A percentile compares a stretch with the other conserved stretches of the same genome.
These are phyloP conservation scores for Lactarius trivialis DNA, from an alignment of 768 basidiomycete species.

Conservation along the genomic window DNA sequence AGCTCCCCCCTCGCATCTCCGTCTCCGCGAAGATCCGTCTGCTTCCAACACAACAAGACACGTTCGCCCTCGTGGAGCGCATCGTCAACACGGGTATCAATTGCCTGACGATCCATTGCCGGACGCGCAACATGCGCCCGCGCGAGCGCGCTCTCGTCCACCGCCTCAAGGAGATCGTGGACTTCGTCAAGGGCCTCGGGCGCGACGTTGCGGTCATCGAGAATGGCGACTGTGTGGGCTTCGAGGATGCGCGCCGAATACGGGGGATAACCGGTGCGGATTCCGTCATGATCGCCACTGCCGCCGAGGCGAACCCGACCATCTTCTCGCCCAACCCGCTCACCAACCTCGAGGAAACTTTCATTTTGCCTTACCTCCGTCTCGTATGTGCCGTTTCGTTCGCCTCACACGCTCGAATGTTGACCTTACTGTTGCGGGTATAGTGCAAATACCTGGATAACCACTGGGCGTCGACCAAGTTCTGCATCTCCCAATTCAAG, in stretches of 20 bases:
- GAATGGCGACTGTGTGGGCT: conserved; percentile 87
- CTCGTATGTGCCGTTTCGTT: conserved; percentile 43
- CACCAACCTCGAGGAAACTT: conserved; percentile 56
- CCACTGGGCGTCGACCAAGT: conserved; percentile 81
- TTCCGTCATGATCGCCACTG: conserved; percentile 95
- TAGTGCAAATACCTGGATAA: conserved; percentile 73
- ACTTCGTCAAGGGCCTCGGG: conserved; percentile 69
- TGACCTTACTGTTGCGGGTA: not conserved
- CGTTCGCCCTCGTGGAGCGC: conserved; percentile 80
- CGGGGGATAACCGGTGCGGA: conserved; percentile 78
- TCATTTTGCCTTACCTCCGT: conserved; percentile 69
- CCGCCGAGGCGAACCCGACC: conserved; percentile 87
- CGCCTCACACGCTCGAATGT: not conserved
- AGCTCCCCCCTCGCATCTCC: conserved; percentile 69
- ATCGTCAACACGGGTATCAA: conserved; percentile 85
- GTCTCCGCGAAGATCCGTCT: conserved; percentile 95
- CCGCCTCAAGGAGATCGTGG: conserved; percentile 77
- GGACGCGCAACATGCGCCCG: conserved; percentile 87
- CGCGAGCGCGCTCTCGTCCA: conserved; percentile 72
- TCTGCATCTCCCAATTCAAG: conserved; percentile 79
- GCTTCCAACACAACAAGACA: conserved; percentile 79
- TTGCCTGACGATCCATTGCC: conserved; percentile 89
- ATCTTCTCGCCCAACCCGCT: conserved; percentile 72
- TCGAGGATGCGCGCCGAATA: conserved; percentile 72
- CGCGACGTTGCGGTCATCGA: conserved; percentile 82